Conservation (phyloP, 371 early-diverging fungal genomes). For the Mortierella sp. region DNA sequence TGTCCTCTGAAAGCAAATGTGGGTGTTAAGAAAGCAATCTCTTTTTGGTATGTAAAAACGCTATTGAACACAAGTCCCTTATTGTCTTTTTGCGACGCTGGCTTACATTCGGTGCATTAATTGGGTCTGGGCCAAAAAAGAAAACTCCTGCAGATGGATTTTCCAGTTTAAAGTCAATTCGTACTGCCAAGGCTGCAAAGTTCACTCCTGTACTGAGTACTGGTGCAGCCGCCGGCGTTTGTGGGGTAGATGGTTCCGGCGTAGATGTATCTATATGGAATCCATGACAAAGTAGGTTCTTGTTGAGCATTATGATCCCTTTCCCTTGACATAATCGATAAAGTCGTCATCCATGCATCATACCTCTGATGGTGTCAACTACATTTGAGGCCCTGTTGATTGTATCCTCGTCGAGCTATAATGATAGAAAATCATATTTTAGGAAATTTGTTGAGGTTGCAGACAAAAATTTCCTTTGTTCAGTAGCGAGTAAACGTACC, state of each 20-base stretch:
- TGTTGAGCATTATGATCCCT: background rate
- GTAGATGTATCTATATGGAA: conserved; percentile 25
- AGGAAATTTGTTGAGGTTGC: background rate
- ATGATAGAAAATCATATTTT: conserved; percentile 32
- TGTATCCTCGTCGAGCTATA: conserved; percentile 34
- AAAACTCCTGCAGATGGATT: conserved; percentile 67
- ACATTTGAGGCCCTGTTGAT: conserved; percentile 34
- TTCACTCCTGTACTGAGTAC: conserved; percentile 31
- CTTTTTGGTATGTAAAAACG: too few relatives aligned
- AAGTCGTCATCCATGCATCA: background rate
- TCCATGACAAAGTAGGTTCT: background rate
- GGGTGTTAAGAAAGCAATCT: background rate
- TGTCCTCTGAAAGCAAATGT: conserved; percentile 57
- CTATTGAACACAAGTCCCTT: background rate
- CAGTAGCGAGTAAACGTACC: conserved; percentile 17
- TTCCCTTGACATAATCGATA: background rate
- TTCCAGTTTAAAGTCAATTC: conserved; percentile 66
- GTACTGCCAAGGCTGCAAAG: conserved; percentile 62
- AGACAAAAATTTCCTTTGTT: background rate
- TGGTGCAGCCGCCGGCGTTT: conserved; percentile 37
- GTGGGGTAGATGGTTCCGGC: conserved; percentile 51
- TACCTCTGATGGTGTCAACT: conserved; percentile 36
- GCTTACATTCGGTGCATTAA: conserved; percentile 69
- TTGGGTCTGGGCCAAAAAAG: conserved; percentile 70
- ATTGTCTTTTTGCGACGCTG: background rate